Evolutionary conservation across 345 rosid species (phyloP), one percentile per base, ranked within the genome.

Genomic region (Arabis alpina): DNA sequence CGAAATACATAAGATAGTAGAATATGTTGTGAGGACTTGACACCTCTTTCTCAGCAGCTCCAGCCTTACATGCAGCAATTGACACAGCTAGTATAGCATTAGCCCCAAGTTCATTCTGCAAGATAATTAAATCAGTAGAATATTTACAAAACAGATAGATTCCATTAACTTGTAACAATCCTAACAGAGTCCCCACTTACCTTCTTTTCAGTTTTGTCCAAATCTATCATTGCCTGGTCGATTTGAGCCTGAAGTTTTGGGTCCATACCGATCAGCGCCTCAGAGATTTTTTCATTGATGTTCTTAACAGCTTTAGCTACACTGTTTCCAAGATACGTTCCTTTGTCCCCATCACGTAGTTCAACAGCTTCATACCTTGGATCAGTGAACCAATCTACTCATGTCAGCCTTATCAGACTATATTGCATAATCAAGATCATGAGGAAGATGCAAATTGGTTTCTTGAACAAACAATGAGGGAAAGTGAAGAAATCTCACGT

Each of bases 41-140:
- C 80, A 79, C 97, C 93, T 92, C 98, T 76, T 87, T 94, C 83
- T 87, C 96, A 73, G 97, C 99, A 77, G 99, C 99, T 52, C 99
- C 99, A 78, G 99, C 99, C 77, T 88, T 94, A 81, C 99, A 94
- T 52, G 98, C 99, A 80, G 99, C 98, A 54, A 94, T 83, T 37
- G 99, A 89, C 51, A 94, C 97, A 70, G 99, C 99, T 73, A 89
- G 72, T 54, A 92, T 83, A 62, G 99, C 98, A 75, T 94, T 94
- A 50, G 86, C 93, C 52, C 98, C 99, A 61, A 94, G 98, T 73
- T 92, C 97, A 76, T 76, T 66, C 99, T 89, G 85, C 47, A 54
- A 68, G 49, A 71, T 70, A 54, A 42, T 5, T 4, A 13, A 36
- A 54, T 25, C 28, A 19, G 13, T 49, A 11, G 5, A 13, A 67